phyloP scores from a whole-genome alignment of 1,139 yeast species.

The Yamadazyma triangularis region DNA sequence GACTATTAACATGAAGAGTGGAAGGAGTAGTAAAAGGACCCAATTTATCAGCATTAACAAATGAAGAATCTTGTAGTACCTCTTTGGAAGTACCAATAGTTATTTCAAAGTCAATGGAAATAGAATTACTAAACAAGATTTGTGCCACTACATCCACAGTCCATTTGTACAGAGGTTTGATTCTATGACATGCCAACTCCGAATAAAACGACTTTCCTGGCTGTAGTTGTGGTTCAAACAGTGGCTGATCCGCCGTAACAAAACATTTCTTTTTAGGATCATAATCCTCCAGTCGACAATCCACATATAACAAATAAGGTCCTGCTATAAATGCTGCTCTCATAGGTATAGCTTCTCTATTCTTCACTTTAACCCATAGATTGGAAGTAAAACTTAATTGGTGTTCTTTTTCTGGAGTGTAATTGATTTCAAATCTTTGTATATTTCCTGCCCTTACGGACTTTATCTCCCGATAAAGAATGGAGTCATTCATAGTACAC shows the following conservation, averaged over 20 bases:
- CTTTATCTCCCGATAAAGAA: constrained; percentile 30
- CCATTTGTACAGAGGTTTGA: constrained; percentile 57
- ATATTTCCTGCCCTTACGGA: constrained; percentile 37
- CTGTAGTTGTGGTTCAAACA: constrained; percentile 59
- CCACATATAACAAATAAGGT: constrained; percentile 85
- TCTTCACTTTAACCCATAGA: constrained; percentile 64
- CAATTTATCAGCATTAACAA: not conserved
- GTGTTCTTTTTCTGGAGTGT: constrained; percentile 23
- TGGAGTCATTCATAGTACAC: constrained; percentile 9
- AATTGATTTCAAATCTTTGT: constrained; percentile 31
- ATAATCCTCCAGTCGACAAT: constrained; percentile 65
- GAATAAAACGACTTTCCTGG: constrained; percentile 62
- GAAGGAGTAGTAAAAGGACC: constrained; percentile 26
- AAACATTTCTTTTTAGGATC: constrained; percentile 49
- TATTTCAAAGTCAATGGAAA: constrained; percentile 69
- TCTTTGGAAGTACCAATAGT: constrained; percentile 50
- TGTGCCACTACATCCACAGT: constrained; percentile 82
- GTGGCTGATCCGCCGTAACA: constrained; percentile 65
- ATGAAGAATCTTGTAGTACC: constrained; percentile 40
- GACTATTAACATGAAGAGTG: constrained; percentile 37
- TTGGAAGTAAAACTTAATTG: constrained; percentile 19
- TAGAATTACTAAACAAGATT: constrained; percentile 66
- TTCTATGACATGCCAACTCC: constrained; percentile 36
- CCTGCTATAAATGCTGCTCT: constrained; percentile 90
- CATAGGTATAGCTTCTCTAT: constrained; percentile 67